These are phyloP conservation scores for Flaveria ramosissima DNA, from an alignment of 129 eudicot species.

Conservation along the genomic window DNA sequence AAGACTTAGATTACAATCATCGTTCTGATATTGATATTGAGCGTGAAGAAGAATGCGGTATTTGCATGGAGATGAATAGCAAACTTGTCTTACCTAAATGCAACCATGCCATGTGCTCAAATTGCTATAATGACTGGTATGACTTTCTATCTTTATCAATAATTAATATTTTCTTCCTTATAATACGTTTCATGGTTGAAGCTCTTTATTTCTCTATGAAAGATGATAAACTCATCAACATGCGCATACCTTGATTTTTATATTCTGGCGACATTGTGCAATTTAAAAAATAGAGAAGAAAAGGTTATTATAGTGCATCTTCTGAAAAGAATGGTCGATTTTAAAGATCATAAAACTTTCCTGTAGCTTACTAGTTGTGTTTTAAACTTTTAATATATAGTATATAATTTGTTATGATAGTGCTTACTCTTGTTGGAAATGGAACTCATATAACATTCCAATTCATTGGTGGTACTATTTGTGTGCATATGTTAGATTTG, in stretches of 20 bases:
- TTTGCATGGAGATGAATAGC: slow-evolving; percentile 75
- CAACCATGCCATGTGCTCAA: slow-evolving; percentile 72
- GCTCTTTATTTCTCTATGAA: background rate
- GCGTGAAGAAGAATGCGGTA: slow-evolving; percentile 80
- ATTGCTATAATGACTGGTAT: slow-evolving; percentile 75
- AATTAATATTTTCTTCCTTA: background rate
- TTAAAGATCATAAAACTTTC: no score
- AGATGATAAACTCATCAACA: background rate
- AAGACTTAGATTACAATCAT: slow-evolving; percentile 46
- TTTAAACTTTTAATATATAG: no score
- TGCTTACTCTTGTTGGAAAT: background rate
- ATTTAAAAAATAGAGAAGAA: background rate
- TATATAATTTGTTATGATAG: background rate
- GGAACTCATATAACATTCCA: background rate
- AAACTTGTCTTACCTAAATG: slow-evolving; percentile 73
- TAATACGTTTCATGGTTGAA: background rate
- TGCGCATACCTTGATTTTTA: background rate
- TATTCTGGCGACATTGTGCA: background rate
- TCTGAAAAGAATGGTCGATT: background rate
- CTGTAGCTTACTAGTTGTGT: no score
- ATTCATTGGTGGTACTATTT: background rate
- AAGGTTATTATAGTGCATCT: background rate
- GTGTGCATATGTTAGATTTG: background rate
- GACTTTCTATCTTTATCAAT: slow-evolving; percentile 15
- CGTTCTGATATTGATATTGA: slow-evolving; percentile 59